These are phyloP conservation scores for Eucalyptus albens DNA, from an alignment of 345 rosid genomes.

Conservation along the genomic window DNA sequence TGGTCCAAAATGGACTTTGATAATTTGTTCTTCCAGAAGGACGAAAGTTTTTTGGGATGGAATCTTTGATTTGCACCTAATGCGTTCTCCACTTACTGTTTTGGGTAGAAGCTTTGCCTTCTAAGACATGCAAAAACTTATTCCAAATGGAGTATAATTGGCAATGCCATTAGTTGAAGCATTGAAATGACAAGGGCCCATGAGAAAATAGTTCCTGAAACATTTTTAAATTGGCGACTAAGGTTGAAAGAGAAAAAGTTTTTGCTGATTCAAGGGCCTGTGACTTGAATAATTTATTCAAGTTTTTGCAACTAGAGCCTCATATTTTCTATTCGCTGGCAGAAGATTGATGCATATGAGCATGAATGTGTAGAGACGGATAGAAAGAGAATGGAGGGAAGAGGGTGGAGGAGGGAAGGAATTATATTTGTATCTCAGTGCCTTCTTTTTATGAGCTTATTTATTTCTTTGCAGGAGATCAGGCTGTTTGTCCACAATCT, in stretches of 20 bases:
- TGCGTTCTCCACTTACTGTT: not conserved
- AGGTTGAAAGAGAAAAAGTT: not conserved
- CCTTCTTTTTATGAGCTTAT: not conserved
- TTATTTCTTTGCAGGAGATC: slow-evolving; percentile 23
- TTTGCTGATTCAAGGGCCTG: not conserved
- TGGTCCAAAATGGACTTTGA: not conserved
- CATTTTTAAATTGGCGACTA: not conserved
- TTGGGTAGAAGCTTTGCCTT: not conserved
- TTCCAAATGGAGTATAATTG: not conserved
- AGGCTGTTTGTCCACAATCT: slow-evolving; percentile 1
- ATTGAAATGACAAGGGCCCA: not conserved
- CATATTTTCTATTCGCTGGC: not conserved
- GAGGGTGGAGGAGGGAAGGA: not conserved
- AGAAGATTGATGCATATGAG: not conserved
- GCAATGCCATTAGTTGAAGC: not conserved
- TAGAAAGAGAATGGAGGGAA: not conserved
- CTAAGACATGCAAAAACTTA: not conserved
- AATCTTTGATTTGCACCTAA: not conserved
- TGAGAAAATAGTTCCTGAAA: not conserved
- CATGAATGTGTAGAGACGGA: not conserved
- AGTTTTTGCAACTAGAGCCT: not conserved
- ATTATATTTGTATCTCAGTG: not conserved
- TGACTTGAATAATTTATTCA: not conserved
- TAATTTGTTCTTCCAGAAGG: not conserved
- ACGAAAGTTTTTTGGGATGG: not conserved